Evolutionary conservation across 106 monocot genomes (phyloP).

Genomic region (Hemerocallis citrina): DNA sequence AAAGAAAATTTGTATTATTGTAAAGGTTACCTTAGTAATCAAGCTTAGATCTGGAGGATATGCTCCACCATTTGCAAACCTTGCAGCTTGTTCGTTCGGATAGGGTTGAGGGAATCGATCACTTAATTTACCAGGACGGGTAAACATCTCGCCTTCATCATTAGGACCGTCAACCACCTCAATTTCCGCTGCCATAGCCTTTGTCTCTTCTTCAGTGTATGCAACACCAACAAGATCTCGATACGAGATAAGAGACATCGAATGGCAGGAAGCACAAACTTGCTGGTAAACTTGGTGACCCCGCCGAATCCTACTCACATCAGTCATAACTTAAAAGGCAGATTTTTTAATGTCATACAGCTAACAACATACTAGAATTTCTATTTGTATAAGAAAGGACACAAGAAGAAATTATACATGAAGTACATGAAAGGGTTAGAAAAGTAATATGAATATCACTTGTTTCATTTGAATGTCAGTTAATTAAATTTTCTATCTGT

Average conservation of each 20-base stretch:
- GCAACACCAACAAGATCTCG: slow-evolving; percentile 90
- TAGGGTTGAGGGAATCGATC: slow-evolving; percentile 78
- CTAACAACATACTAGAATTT: no score
- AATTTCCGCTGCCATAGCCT: slow-evolving; percentile 88
- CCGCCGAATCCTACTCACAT: slow-evolving; percentile 52
- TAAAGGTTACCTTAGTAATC: slow-evolving; percentile 65
- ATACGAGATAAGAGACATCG: slow-evolving; percentile 67
- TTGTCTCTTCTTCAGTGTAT: slow-evolving; percentile 86
- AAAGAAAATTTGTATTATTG: background rate
- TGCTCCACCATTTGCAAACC: slow-evolving; percentile 79
- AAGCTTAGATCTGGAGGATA: slow-evolving; percentile 76
- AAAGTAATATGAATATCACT: no score
- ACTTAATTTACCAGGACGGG: slow-evolving; percentile 71
- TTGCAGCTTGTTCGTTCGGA: slow-evolving; percentile 69
- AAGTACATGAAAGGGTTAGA: no score
- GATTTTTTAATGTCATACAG: no score
- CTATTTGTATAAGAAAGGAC: no score
- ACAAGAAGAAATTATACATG: no score
- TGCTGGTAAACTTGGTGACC: slow-evolving; percentile 86
- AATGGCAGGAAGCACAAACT: slow-evolving; percentile 76
- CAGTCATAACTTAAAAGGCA: background rate
- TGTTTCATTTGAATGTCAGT: no score
- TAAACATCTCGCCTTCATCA: slow-evolving; percentile 81
- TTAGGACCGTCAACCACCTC: slow-evolving; percentile 80
- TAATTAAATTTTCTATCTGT: no score